phyloP scores from a whole-genome alignment of 208 protist genomes.

The Leishmania major region DNA sequence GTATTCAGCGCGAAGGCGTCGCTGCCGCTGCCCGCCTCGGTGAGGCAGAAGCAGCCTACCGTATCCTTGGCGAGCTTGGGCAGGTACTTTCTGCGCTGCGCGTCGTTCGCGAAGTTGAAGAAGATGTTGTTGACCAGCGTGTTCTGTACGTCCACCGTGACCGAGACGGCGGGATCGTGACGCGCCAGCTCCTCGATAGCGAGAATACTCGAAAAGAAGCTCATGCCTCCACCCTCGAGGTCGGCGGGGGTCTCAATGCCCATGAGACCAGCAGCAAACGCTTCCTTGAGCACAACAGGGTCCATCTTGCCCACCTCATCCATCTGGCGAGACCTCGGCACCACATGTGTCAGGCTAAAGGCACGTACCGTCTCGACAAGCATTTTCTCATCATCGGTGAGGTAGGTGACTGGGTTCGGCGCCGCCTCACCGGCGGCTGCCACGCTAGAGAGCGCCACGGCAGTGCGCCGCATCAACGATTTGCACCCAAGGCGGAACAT shows the following conservation, averaged over 20 bases:
- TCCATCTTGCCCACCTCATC: conserved; percentile 79
- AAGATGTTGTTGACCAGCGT: conserved; percentile 92
- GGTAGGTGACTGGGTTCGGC: conserved; percentile 40
- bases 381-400: conserved; percentile 76
- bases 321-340: conserved; percentile 73
- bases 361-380: conserved; percentile 65
- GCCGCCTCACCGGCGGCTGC: conserved; percentile 9
- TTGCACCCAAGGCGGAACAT: conserved; percentile 47
- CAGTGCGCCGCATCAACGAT: conserved; percentile 45
- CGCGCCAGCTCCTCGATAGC: conserved; percentile 90
- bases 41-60: conserved; percentile 93
- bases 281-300: conserved; percentile 59
- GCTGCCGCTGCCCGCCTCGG: conserved; percentile 79
- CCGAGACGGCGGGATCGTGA: conserved; percentile 84
- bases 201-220: conserved; percentile 79
- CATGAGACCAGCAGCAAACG: conserved; percentile 87
- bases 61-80: conserved; percentile 82
- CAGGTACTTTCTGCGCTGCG: conserved; percentile 87
- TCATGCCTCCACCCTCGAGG: conserved; percentile 68
- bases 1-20: conserved; percentile 95
- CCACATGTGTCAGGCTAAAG: conserved; percentile 72
- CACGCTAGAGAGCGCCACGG: conserved; percentile 22
- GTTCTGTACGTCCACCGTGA: conserved; percentile 93
- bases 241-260: conserved; percentile 78
- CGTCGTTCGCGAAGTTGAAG: conserved; percentile 76